Evolutionary conservation across 306 rosid species (phyloP).

Genomic region (Lablab purpureus): DNA sequence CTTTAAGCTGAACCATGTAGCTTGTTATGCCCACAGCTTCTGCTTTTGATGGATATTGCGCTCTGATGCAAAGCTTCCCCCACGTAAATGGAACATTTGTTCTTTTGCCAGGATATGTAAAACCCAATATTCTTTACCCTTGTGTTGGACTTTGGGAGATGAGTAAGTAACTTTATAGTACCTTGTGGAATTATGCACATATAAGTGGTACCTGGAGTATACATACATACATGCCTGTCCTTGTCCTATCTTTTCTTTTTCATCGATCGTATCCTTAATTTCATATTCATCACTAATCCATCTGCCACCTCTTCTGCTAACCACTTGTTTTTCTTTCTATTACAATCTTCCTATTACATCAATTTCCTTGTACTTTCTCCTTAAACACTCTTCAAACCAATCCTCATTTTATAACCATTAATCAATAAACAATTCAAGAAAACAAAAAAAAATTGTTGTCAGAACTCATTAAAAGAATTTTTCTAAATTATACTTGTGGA

Average conservation of each 20-base stretch:
- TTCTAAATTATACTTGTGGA: neutral
- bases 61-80: conserved; percentile 57
- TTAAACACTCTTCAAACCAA: neutral
- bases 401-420: neutral
- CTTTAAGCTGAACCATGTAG: conserved; percentile 55
- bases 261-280: neutral
- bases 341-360: neutral
- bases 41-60: conserved; percentile 61
- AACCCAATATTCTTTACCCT: conserved; percentile 41
- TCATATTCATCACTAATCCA: neutral
- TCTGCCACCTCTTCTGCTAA: conserved; percentile 3
- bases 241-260: neutral
- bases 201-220: conserved; percentile 15
- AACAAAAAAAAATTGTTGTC: too few species aligned
- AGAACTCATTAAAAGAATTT: too few species aligned
- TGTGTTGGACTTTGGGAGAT: conserved; percentile 42
- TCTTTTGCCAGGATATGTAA: conserved; percentile 42
- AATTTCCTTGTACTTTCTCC: neutral
- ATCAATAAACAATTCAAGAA: too few species aligned
- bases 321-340: neutral
- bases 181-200: conserved; percentile 22
- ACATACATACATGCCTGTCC: conserved; percentile 8
- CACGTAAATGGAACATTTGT: conserved; percentile 57
- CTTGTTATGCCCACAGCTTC: conserved; percentile 54
- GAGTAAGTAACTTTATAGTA: conserved; percentile 36